A percentile compares a stretch with the other conserved stretches of the same genome.
These are phyloP conservation scores for Stromatinia cepivora DNA, from an alignment of 2,329 filamentous ascomycete genomes.

Conservation along the genomic window DNA sequence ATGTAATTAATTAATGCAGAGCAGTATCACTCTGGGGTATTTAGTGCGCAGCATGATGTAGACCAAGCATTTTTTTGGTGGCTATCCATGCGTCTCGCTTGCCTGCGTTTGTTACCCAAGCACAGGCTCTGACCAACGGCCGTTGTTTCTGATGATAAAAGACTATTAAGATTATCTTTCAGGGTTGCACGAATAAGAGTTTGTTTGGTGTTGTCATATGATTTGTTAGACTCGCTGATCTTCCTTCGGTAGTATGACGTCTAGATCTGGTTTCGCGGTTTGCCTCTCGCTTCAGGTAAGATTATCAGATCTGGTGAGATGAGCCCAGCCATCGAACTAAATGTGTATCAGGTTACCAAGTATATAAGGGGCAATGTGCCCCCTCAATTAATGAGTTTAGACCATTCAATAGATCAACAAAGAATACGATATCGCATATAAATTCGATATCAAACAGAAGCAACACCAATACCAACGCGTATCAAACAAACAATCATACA, in stretches of 20 bases:
- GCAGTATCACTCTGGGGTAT: neutral
- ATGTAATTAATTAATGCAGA: neutral
- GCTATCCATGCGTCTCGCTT: slow-evolving; percentile 1
- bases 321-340: neutral
- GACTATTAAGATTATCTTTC: neutral
- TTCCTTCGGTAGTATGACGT: slow-evolving; percentile 2
- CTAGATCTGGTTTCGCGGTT: neutral
- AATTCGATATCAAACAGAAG: neutral
- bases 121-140: slow-evolving; percentile 5
- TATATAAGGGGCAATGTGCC: neutral
- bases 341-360: neutral
- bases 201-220: neutral
- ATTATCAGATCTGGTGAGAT: neutral
- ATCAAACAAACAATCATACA: slow-evolving; percentile 4
- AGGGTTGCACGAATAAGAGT: neutral
- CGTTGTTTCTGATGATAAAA: neutral
- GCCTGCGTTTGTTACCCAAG: neutral
- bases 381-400: neutral
- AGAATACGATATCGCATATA: neutral
- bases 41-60: slow-evolving; percentile 8
- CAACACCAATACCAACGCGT: neutral
- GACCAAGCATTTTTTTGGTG: slow-evolving; percentile 8
- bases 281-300: neutral
- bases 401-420: neutral
- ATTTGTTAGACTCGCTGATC: neutral